Evolutionary conservation across 371 early-diverging fungal genomes (phyloP).

Genomic region (Mortierella sp.): DNA sequence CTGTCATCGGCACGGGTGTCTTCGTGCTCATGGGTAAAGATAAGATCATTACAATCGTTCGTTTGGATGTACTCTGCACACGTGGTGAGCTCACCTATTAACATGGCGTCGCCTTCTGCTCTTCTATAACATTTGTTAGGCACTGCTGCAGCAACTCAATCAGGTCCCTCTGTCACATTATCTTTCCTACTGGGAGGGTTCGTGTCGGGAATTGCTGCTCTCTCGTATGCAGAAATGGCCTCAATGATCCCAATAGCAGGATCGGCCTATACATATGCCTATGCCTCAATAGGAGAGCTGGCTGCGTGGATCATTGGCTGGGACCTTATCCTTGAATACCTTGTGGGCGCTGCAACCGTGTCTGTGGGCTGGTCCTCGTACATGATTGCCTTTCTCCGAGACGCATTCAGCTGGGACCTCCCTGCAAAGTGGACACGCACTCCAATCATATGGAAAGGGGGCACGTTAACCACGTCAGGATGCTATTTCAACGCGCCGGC

Average conservation of each 20-base stretch:
- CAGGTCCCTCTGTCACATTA: slow-evolving; percentile 84
- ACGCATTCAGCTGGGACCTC: slow-evolving; percentile 66
- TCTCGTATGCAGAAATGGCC: slow-evolving; percentile 86
- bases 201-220: slow-evolving; percentile 75
- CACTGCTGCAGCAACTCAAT: slow-evolving; percentile 77
- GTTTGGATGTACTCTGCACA: too few species aligned
- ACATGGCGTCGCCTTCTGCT: slow-evolving; percentile 55
- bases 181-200: slow-evolving; percentile 83
- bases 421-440: slow-evolving; percentile 64
- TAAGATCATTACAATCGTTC: too few species aligned
- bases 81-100: too few species aligned
- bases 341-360: slow-evolving; percentile 80
- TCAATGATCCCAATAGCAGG: slow-evolving; percentile 88
- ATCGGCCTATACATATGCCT: slow-evolving; percentile 85
- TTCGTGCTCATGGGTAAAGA: slow-evolving; percentile 58
- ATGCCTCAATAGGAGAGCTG: slow-evolving; percentile 87
- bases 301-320: slow-evolving; percentile 88
- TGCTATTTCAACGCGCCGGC: slow-evolving; percentile 81
- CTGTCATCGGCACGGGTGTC: slow-evolving; percentile 78
- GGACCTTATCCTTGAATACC: slow-evolving; percentile 86
- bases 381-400: slow-evolving; percentile 71
- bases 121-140: slow-evolving; percentile 56
- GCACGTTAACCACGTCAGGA: slow-evolving; percentile 58
- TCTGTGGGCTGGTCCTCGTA: slow-evolving; percentile 83
- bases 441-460: slow-evolving; percentile 67